A percentile compares a stretch with the other conserved stretches of the same genome.
Evolutionary conservation across 75 land plant species (phyloP).

Genomic region (Sequoiadendron giganteum): DNA sequence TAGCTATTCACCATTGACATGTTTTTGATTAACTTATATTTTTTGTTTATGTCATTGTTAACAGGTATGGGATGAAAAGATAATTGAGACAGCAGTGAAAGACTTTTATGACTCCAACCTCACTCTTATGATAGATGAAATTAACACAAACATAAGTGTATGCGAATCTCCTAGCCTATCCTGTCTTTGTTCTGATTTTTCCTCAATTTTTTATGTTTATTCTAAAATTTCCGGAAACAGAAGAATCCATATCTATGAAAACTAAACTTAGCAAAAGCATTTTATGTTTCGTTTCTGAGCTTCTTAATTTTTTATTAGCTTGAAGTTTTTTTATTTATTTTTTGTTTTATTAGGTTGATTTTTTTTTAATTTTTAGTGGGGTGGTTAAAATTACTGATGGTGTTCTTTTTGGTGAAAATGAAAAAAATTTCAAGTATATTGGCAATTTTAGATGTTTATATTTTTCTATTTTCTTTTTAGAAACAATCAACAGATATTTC

Average conservation of each 20-base stretch:
- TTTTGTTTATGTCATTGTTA: neutral
- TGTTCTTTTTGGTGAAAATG: neutral
- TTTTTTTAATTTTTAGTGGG: too few relatives aligned
- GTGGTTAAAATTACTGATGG: too few relatives aligned
- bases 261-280: neutral
- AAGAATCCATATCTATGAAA: neutral
- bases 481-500: neutral
- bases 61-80: constrained; percentile 68
- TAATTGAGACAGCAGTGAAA: constrained; percentile 57
- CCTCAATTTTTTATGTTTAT: neutral
- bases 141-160: constrained; percentile 52
- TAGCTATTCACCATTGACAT: neutral
- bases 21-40: neutral
- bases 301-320: too few relatives aligned
- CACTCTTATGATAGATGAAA: constrained; percentile 30
- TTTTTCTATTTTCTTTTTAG: neutral
- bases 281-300: too few relatives aligned
- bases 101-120: constrained; percentile 43
- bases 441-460: neutral
- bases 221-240: neutral
- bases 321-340: neutral
- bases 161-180: neutral
- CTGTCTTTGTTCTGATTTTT: neutral
- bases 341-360: too few relatives aligned
- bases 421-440: neutral